A percentile compares a stretch with the other conserved stretches of the same genome.
phyloP scores from a whole-genome alignment of 164 flowering plant genomes.

The Taxillus chinensis region DNA sequence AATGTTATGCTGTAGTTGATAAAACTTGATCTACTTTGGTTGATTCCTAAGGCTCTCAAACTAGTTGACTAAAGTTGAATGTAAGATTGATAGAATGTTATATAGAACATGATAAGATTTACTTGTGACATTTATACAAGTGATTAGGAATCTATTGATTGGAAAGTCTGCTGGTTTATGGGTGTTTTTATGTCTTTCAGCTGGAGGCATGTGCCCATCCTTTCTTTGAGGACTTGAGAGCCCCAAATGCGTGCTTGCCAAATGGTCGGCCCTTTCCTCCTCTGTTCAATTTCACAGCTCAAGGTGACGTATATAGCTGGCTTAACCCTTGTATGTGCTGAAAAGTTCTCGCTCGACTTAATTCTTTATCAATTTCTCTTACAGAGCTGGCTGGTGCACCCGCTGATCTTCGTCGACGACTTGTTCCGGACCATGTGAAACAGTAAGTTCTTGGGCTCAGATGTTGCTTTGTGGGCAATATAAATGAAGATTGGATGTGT shows the following conservation, averaged over 20 bases:
- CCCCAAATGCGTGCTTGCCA: slow-evolving; percentile 60
- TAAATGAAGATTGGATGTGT: slow-evolving; percentile 9
- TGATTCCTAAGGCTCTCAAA: too few relatives aligned
- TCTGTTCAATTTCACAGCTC: slow-evolving; percentile 72
- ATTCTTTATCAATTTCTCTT: slow-evolving; percentile 1
- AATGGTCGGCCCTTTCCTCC: slow-evolving; percentile 78
- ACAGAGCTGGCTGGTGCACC: slow-evolving; percentile 57
- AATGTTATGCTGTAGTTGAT: too few relatives aligned
- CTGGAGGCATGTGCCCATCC: slow-evolving; percentile 50
- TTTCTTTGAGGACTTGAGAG: slow-evolving; percentile 53
- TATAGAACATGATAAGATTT: too few relatives aligned
- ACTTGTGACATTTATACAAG: too few relatives aligned
- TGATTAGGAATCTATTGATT: too few relatives aligned
- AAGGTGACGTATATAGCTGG: slow-evolving; percentile 39
- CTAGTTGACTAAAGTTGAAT: too few relatives aligned
- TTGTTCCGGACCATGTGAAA: slow-evolving; percentile 53
- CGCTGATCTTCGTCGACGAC: slow-evolving; percentile 53
- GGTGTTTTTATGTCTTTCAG: slow-evolving; percentile 21
- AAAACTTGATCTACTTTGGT: too few relatives aligned
- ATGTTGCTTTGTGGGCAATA: background rate
- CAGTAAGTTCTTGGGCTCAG: slow-evolving; percentile 15
- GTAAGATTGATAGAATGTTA: too few relatives aligned
- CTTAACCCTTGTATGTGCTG: background rate
- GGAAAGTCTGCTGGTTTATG: too few relatives aligned
- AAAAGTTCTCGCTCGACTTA: background rate